Evolutionary conservation across 1,139 yeast genomes (phyloP), one percentile per base, ranked within the genome.

Genomic region (Suhomyces terraborum): DNA sequence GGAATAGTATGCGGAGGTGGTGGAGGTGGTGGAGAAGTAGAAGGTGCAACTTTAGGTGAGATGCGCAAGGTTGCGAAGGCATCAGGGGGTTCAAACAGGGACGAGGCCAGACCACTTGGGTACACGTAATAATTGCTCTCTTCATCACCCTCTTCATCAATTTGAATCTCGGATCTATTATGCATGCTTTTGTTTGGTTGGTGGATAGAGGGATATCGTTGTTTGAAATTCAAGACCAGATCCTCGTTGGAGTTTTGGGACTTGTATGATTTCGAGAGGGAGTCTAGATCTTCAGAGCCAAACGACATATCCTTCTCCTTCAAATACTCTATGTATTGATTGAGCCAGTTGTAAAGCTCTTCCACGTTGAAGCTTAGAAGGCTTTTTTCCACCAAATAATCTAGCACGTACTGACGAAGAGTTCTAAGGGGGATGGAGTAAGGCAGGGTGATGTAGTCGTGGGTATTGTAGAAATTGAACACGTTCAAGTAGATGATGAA

Each of bases 401-500:
- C 59, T 30, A 69, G 49, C 7, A 69, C 52, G 55, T 60, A 59
- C 25, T 40, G 38, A 16, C 75, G 53, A 25, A 72, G 47, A 10
- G 52, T 47, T 18, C 37, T 43, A 30, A 69, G 50, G 9, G 61
- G 55, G 14, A 66, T 52, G 6, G 54, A 45, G 38, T 61, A 59
- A 2, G 54, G 45, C 18, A 56, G 52, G 10, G 49, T 45, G 25
- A 66, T 52, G 37, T 29, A 30, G 14, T 64, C 67, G 37, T 66
- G 60, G 18, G 64, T 55, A 42, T 66, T 64, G 50, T 69, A 73
- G 49, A 72, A 71, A 41, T 70, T 68, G 59, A 66, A 72, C 25
- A 73, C 62, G 47, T 73, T 70, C 46, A 73, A 55, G 51, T 73
- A 73, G 20, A 73, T 66, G 41, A 71, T 66, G 51, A 73, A 73